Evolutionary conservation across 2,329 filamentous ascomycete species (phyloP), one percentile per base, ranked within the genome.

Genomic region (Colletotrichum sp.): DNA sequence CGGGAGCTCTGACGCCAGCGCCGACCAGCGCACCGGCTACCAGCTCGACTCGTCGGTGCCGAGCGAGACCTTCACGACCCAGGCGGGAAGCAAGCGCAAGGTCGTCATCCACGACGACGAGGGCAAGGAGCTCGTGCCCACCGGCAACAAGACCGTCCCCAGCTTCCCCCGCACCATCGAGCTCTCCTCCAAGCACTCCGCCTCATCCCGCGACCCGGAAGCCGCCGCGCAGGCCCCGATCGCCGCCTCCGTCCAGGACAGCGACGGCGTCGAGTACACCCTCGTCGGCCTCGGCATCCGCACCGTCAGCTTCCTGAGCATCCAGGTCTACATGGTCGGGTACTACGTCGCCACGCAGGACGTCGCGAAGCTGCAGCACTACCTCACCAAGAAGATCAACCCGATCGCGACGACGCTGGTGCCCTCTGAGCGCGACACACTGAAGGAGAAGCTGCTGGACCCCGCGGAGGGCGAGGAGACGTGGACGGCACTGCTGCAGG

Each of bases 261-360:
- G 86, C 65, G 82, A 86, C 76, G 89, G 85, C 77, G 91, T 84
- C 80, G 94, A 98, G 80, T 99, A 98, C 84, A 96, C 95, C 26
- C 90, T 99, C 0, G 90, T 99, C 8, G 97, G 97, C 0, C 87
- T 98, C 7, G 97, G 97, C 21, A 93, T 98, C 78, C 92, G 97
- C 71, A 96, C 94, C 1, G 97, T 99, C 36, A 98, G 95, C 28
- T 98, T 99, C 84, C 87, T 99, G 60, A 88, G 92, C 65, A 95
- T 99, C 60, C 93, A 98, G 83, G 97, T 99, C 69, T 99, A 99
- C 86, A 94, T 99, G 21, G 94, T 98, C 0, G 97, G 96, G 18
- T 92, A 98, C 80, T 99, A 99, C 86, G 90, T 99, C 30, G 95
- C 96, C 30, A 96, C 94, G 0, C 88, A 93, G 49, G 96, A 98